phyloP scores from a whole-genome alignment of 805 yeast genomes.

The Saccharomycopsis malanga region DNA sequence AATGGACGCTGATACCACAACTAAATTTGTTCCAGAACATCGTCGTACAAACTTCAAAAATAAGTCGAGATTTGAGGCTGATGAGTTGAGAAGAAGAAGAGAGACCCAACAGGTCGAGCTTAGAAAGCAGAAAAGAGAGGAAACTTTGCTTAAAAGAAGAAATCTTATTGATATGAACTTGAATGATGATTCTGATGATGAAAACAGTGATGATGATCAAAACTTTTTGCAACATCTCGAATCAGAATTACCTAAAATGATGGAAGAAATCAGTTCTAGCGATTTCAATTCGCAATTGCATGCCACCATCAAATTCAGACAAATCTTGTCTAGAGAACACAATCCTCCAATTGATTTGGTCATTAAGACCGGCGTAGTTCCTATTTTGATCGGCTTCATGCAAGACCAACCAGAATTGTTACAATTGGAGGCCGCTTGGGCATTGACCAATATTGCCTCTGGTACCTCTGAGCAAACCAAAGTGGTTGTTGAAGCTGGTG shows the following conservation, averaged over 20 bases:
- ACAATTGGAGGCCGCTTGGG: constrained; percentile 99
- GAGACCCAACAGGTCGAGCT: constrained; percentile 96
- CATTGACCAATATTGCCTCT: constrained; percentile 95
- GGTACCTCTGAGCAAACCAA: constrained; percentile 86
- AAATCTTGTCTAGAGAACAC: constrained; percentile 85
- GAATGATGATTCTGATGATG: constrained; percentile 47
- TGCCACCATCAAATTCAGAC: constrained; percentile 91
- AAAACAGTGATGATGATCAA: constrained; percentile 27
- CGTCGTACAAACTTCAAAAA: constrained; percentile 95
- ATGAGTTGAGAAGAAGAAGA: constrained; percentile 95
- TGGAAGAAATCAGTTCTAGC: constrained; percentile 67
- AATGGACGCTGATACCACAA: constrained; percentile 73
- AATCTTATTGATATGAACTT: constrained; percentile 51
- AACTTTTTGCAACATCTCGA: constrained; percentile 30
- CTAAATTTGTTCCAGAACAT: constrained; percentile 91
- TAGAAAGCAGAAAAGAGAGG: constrained; percentile 95
- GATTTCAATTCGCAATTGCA: constrained; percentile 75
- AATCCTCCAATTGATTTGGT: constrained; percentile 95
- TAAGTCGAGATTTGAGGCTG: constrained; percentile 87
- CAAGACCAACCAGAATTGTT: constrained; percentile 66
- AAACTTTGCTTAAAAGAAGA: constrained; percentile 88
- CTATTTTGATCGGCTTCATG: constrained; percentile 84
- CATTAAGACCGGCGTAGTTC: constrained; percentile 88
- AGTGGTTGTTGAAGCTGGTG: constrained; percentile 87
- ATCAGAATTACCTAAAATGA: constrained; percentile 76